phyloP scores from a whole-genome alignment of 163 green algal genomes.

The Chloroidium sp. region DNA sequence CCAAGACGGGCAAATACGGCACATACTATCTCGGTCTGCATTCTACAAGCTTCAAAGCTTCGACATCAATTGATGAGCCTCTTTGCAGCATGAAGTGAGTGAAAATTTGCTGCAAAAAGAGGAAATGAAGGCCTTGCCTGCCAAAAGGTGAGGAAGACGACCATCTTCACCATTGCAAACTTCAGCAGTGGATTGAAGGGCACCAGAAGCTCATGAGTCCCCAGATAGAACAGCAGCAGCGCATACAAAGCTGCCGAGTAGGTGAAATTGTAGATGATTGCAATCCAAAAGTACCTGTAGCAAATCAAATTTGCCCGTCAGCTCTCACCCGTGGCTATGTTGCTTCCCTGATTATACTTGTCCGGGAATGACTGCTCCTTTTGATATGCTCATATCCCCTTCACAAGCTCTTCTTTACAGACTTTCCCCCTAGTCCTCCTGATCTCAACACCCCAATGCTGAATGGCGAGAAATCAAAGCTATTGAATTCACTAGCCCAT shows the following conservation, averaged over 20 bases:
- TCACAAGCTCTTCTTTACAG: too few relatives aligned
- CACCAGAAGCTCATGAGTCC: constrained; percentile 81
- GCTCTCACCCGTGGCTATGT: too few relatives aligned
- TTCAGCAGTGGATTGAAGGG: constrained; percentile 90
- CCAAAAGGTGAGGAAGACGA: constrained; percentile 99
- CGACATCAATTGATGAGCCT: constrained; percentile 1
- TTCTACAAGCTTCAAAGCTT: constrained; percentile 6
- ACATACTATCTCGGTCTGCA: not conserved
- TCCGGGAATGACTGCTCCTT: too few relatives aligned
- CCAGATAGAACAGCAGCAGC: constrained; percentile 94
- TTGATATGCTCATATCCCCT: too few relatives aligned
- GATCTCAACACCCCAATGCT: too few relatives aligned
- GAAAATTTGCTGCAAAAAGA: too few relatives aligned
- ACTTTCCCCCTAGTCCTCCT: too few relatives aligned
- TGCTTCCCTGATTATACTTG: too few relatives aligned
- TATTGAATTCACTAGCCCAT: too few relatives aligned
- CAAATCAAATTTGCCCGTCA: not conserved
- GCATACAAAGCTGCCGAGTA: constrained; percentile 84
- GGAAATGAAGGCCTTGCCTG: constrained; percentile 35
- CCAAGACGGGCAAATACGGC: not conserved
- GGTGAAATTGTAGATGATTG: constrained; percentile 91
- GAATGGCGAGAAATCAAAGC: too few relatives aligned
- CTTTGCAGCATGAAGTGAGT: not conserved
- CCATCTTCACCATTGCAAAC: constrained; percentile 90
- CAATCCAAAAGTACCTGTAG: constrained; percentile 84